Evolutionary conservation across 306 rosid genomes (phyloP), one percentile per base, ranked within the genome.

Genomic region (Medicago lupulina): DNA sequence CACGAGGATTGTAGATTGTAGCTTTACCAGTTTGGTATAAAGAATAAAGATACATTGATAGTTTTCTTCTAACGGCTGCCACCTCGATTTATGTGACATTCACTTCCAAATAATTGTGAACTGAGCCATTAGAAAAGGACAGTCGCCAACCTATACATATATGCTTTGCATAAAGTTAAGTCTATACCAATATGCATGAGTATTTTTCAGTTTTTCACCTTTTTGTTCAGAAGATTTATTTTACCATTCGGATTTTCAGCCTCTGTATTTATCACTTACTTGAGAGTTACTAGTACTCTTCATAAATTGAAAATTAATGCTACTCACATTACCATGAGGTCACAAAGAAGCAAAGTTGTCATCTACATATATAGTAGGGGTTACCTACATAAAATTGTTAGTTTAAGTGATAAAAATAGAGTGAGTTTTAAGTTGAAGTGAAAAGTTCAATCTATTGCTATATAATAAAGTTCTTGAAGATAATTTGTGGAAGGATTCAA

Each of bases 31-130:
- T 18, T 9, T 51, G 34, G 73, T 13, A 23, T 41, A 16, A 2
- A 43, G 69, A 64, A 80, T 53, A 67, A 63, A 76, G 69, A n/a
- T 65, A 19, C 75, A 82, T 87, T 68, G 80, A 77, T 72, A 74
- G 71, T 13, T 44, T 67, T 9, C 72, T 13, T 69, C 70, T 23
- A 64, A 73, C 36, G 54, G 46, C 25, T 79, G 31, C 70, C 74
- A 80, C 21, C 49, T 70, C 8, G 31, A 41, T 41, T 61, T 17
- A 64, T 41, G 18, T 63, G 79, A 69, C 58, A 43, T 10, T 60
- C 77, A 44, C 79, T 49, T 72, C 79, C 72, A 81, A 40, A 75
- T 40, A 25, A 69, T 69, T 59, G 41, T 41, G 16, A 43, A 58
- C 14, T 54, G 34, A 41, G 16, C 19, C 66, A 31, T 17, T 17